Evolutionary conservation across 495 filamentous ascomycete species (phyloP), one percentile per base, ranked within the genome.

Genomic region (Saxophila tyrrhenica): DNA sequence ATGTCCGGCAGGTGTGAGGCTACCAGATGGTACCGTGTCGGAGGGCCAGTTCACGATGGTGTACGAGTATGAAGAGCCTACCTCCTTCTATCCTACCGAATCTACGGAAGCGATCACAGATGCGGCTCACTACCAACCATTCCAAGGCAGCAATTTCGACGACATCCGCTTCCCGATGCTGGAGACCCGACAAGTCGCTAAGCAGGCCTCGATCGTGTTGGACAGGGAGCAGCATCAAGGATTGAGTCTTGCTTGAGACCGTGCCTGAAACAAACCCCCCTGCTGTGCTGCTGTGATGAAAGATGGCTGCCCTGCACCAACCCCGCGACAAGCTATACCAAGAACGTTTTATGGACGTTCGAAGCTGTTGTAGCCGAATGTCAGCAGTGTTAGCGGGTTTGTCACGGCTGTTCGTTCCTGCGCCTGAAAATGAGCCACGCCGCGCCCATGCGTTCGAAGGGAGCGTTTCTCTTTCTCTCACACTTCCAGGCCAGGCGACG

Each of bases 141-240:
- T 43, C 19, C 17, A 25, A 17, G 54, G 47, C 17, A 24, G 51
- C 5, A 24, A 56, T 32, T 39, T 43, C 19, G 48, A 56, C 25
- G 41, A 51, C 2, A 56, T 56, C 10, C 48, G 54, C 16, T 56
- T 56, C 51, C 54, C 54, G 32, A 45, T 25, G 25, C 22, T 56
- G 15, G 51, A 19, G 13, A 48, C 54, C 11, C 3, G 43, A 17
- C 32, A 56, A 19, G 54, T 56, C 17, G 54, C 39, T 20, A 21
- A 48, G 17, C 22, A 39, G 25, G 52, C 44, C 16, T 13, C 51
- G 21, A 25, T 48, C 13, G 45, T 48, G 3, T 48, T 48, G 9
- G 13, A 48, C 20, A 48, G 10, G 20, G 20, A 44, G 41, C 41
- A 44, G 41, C 13, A 35, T 35, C 41, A 17, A 5, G 19, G 41